Evolutionary conservation across 176 grass and related monocot species (phyloP).

Genomic region (Avena atlantica): DNA sequence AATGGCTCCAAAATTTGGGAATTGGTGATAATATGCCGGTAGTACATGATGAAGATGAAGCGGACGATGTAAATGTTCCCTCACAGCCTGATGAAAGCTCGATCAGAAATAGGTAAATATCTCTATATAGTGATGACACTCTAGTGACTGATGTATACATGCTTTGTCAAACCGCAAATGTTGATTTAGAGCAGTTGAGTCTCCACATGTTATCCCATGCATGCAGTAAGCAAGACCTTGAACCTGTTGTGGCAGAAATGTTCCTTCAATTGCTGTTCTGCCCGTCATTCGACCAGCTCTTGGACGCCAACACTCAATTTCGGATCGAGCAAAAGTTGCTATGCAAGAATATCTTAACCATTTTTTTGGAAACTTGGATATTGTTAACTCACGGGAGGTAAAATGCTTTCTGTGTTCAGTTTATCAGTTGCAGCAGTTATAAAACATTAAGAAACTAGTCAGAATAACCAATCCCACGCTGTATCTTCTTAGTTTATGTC

Average conservation of each 20-base stretch:
- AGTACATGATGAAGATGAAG: slow-evolving; percentile 95
- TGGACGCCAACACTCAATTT: slow-evolving; percentile 91
- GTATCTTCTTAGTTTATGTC: slow-evolving; percentile 33
- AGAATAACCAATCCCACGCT: slow-evolving; percentile 21
- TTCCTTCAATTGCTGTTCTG: slow-evolving; percentile 97
- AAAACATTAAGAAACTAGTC: slow-evolving; percentile 15
- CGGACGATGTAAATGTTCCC: slow-evolving; percentile 81
- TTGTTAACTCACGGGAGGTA: slow-evolving; percentile 98
- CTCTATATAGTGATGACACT: neutral
- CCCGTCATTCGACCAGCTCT: slow-evolving; percentile 93
- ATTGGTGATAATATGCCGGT: slow-evolving; percentile 85
- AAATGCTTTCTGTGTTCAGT: slow-evolving; percentile 21
- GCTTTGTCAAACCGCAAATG: slow-evolving; percentile 41
- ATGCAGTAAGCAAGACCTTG: slow-evolving; percentile 66
- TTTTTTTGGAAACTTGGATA: slow-evolving; percentile 96
- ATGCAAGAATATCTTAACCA: slow-evolving; percentile 99
- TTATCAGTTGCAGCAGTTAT: slow-evolving; percentile 6
- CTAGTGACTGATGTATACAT: slow-evolving; percentile 33
- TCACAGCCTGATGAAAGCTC: slow-evolving; percentile 73
- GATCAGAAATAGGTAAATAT: slow-evolving; percentile 80
- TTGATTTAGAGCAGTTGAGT: slow-evolving; percentile 62
- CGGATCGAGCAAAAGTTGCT: slow-evolving; percentile 87
- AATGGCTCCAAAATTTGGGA: slow-evolving; percentile 98
- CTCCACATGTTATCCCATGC: slow-evolving; percentile 63
- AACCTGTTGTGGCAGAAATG: slow-evolving; percentile 86